Base-by-base conservation (phyloP, 768 basidiomycete species). In the Termitomyces sp. region DNA sequence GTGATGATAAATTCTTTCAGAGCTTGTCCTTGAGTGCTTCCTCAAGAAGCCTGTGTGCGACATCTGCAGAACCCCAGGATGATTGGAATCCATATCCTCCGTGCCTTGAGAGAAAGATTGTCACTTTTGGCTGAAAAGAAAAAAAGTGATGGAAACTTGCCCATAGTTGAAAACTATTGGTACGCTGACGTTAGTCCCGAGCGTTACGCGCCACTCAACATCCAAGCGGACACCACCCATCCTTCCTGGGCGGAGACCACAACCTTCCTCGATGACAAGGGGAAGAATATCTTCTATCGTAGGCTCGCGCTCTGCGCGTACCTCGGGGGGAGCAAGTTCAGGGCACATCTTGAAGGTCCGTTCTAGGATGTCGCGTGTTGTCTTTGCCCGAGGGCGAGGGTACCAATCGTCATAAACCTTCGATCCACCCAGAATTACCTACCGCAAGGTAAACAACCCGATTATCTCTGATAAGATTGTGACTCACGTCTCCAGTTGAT, bases 191-290 rank as follows among this genome's bases (percentile, higher is more conserved):
- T 62, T 65, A 44, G 33, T 63, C 5, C 62, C 53, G 42, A 62
- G 57, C 21, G 60, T 63, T 11, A 70, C 70, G 23, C 77, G 61
- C 71, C 68, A 76, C 37, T 80, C 80, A 1, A 73, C 67, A 33
- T 83, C 84, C 3, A 89, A 69, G 26, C 87, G 70, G 33, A 91
- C 74, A 0, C 89, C 88, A n/a, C 83, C 86, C 41, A 80, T 83
- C 54, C 90, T 72, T 1, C 70, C 79, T 0, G 89, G 90, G 3
- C 89, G 75, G 47, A 91, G 68, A 3, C 90, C 90, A 54, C 75
- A 76, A 3, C 81, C 80, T 57, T 79, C 76, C 37, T 78, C 78
- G 5, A 81, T 63, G 35, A 83, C 71, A 35, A 81, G 72, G 1
- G 75, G 68, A 41, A 75, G 67, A 1, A 84, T 60, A 59, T 84